These are phyloP conservation scores for Juglanconis oblonga DNA, from an alignment of 2,329 filamentous ascomycete genomes.

Conservation along the genomic window DNA sequence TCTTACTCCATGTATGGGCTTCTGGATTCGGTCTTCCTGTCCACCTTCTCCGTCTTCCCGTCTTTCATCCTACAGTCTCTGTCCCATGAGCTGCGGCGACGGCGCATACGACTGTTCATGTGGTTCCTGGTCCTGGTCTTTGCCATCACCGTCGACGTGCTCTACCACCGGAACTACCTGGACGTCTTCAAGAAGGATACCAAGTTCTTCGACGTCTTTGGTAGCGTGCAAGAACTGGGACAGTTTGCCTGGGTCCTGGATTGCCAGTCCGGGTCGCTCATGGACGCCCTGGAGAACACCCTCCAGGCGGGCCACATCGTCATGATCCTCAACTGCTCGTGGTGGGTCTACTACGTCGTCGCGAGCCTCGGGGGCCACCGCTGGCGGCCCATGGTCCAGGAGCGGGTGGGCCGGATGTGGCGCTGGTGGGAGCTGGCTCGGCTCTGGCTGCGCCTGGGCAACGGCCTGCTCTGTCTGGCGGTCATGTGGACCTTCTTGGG, in stretches of 20 bases:
- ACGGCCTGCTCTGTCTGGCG: slow-evolving; percentile 19
- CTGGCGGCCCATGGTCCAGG: neutral
- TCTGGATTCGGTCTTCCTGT: slow-evolving; percentile 12
- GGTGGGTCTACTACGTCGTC: slow-evolving; percentile 18
- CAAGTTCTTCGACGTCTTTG: neutral
- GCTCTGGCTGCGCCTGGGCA: slow-evolving; percentile 14
- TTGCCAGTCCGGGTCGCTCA: slow-evolving; percentile 12
- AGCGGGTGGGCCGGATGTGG: neutral
- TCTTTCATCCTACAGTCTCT: slow-evolving; percentile 16
- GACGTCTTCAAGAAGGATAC: neutral
- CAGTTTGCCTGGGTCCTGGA: slow-evolving; percentile 12
- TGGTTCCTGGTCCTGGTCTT: slow-evolving; percentile 23
- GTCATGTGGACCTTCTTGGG: slow-evolving; percentile 29
- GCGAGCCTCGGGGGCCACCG: neutral
- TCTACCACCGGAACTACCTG: slow-evolving; percentile 19
- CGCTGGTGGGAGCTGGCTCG: slow-evolving; percentile 1
- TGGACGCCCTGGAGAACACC: neutral
- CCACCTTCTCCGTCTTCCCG: slow-evolving; percentile 14
- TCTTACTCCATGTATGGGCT: slow-evolving; percentile 15
- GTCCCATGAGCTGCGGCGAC: slow-evolving; percentile 16
- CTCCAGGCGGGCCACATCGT: slow-evolving; percentile 11
- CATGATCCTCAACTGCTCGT: slow-evolving; percentile 18
- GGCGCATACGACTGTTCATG: slow-evolving; percentile 19
- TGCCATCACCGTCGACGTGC: slow-evolving; percentile 15
- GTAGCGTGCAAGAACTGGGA: neutral